phyloP scores from a whole-genome alignment of 768 basidiomycete genomes.

The Panellus pusillus region DNA sequence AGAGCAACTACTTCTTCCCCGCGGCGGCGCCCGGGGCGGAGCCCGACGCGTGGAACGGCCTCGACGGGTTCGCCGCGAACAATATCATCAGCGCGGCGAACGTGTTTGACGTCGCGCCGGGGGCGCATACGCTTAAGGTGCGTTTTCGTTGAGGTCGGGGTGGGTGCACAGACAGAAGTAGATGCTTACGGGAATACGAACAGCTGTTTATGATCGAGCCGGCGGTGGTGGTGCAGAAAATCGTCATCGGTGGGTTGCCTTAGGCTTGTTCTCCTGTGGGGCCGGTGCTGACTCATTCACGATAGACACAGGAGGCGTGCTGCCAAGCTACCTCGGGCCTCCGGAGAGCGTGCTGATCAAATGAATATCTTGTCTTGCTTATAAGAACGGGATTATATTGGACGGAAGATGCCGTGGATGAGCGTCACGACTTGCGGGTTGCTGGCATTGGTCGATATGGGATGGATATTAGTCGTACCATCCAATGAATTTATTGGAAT shows the following conservation, averaged over 20 bases:
- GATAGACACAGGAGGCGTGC: constrained; percentile 56
- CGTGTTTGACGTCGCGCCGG: constrained; percentile 42
- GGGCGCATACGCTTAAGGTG: constrained; percentile 62
- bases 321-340: constrained; percentile 60
- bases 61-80: constrained; percentile 56
- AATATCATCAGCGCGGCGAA: constrained; percentile 43
- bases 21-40: constrained; percentile 42
- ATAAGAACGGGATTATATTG: too few species aligned
- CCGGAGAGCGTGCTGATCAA: constrained; percentile 49
- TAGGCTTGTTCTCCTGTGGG: neutral
- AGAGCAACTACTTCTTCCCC: constrained; percentile 49
- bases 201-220: constrained; percentile 60
- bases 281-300: neutral
- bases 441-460: too few species aligned
- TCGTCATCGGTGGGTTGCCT: constrained; percentile 56
- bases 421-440: too few species aligned
- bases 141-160: neutral
- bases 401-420: too few species aligned
- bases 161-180: too few species aligned
- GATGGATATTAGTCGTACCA: too few species aligned
- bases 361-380: neutral
- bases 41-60: constrained; percentile 47
- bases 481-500: too few species aligned
- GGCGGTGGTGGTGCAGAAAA: constrained; percentile 59
- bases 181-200: neutral